phyloP scores from a whole-genome alignment of 306 rosid genomes.

The Cicer pinnatifidum region DNA sequence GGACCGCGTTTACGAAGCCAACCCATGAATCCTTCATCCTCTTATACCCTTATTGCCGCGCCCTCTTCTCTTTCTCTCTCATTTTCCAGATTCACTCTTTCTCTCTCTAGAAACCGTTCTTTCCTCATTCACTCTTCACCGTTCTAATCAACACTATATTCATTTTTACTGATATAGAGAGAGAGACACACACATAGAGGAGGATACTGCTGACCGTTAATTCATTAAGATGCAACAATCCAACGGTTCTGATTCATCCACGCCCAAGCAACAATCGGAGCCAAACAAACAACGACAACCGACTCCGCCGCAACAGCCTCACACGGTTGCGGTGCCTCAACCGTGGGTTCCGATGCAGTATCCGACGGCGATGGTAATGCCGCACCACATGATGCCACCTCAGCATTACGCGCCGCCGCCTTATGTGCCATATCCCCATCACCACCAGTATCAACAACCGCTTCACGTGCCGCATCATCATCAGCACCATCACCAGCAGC shows the following conservation, averaged over 20 bases:
- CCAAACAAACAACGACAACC: constrained; percentile 42
- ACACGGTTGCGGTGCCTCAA: constrained; percentile 53
- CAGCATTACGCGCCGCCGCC: constrained; percentile 76
- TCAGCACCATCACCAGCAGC: constrained; percentile 53
- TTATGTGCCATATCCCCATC: constrained; percentile 50
- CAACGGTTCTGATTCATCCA: constrained; percentile 74
- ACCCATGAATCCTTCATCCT: constrained; percentile 70
- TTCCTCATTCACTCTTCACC: constrained; percentile 4
- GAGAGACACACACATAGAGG: not conserved
- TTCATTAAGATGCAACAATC: constrained; percentile 76
- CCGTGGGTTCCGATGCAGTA: constrained; percentile 91
- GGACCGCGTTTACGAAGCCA: constrained; percentile 67
- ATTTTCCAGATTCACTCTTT: constrained; percentile 46
- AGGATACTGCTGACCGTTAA: not conserved
- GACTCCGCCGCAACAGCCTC: not conserved
- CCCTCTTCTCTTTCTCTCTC: constrained; percentile 40
- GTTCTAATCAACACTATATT: constrained; percentile 38
- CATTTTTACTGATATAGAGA: not conserved
- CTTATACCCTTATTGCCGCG: constrained; percentile 51
- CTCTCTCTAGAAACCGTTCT: constrained; percentile 43
- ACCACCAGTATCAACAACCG: constrained; percentile 38
- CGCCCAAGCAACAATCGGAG: constrained; percentile 34
- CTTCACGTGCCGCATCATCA: constrained; percentile 47
- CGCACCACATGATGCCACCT: constrained; percentile 85
- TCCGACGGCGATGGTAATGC: constrained; percentile 97